A percentile compares a stretch with the other conserved stretches of the same genome.
Evolutionary conservation across 768 basidiomycete genomes (phyloP).

Genomic region (Daedalea quercina): DNA sequence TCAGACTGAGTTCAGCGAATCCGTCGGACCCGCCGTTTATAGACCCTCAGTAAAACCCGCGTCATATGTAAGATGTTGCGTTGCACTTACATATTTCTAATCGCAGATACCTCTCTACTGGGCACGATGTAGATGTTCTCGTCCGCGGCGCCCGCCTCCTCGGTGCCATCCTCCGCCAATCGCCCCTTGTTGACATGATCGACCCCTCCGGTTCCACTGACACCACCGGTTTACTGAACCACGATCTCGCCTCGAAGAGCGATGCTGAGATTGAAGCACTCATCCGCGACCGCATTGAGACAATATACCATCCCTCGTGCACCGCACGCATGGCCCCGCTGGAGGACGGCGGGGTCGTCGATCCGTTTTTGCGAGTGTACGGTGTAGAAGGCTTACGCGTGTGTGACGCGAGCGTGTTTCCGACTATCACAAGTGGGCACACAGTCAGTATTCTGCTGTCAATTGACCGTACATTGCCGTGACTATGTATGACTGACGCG

Average conservation of each 20-base stretch:
- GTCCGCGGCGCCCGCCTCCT: constrained; percentile 34
- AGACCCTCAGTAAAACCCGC: constrained; percentile 33
- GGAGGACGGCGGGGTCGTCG: constrained; percentile 35
- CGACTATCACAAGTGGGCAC: constrained; percentile 37
- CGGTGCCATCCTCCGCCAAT: constrained; percentile 29
- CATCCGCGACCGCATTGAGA: constrained; percentile 30
- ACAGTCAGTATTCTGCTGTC: constrained; percentile 27
- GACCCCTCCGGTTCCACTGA: constrained; percentile 23
- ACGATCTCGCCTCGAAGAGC: constrained; percentile 25
- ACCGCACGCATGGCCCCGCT: constrained; percentile 34
- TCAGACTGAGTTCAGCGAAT: constrained; percentile 32
- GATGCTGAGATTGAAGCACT: constrained; percentile 30
- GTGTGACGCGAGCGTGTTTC: constrained; percentile 40
- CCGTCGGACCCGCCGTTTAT: constrained; percentile 37
- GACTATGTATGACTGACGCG: background rate
- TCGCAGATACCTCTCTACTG: constrained; percentile 34
- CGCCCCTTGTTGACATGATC: constrained; percentile 30
- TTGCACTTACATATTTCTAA: background rate
- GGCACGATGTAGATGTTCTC: constrained; percentile 33
- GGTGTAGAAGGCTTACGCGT: constrained; percentile 37
- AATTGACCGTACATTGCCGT: background rate
- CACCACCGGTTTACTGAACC: constrained; percentile 28
- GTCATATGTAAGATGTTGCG: background rate
- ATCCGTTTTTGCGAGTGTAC: constrained; percentile 35
- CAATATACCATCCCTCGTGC: constrained; percentile 38